Percentiles rank a stretch among this genome's conserved stretches.
Conservation (phyloP, 2,329 filamentous ascomycete species). For the Aphanocladium album region DNA sequence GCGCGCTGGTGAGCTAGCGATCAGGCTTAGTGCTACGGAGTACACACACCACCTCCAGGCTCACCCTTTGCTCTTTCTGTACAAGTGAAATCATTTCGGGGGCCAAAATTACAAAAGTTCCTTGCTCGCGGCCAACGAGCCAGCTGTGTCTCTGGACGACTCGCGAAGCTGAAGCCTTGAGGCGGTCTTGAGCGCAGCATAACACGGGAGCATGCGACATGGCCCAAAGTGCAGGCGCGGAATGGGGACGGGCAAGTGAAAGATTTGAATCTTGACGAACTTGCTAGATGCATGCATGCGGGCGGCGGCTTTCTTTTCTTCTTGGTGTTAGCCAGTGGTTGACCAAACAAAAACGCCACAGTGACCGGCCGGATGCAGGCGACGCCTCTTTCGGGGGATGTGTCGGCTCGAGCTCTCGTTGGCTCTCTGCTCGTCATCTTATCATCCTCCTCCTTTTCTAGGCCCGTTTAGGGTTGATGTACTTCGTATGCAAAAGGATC, state of each 20-base stretch:
- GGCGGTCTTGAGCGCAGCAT: neutral
- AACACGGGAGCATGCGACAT: no score
- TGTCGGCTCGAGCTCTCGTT: neutral
- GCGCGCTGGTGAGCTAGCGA: neutral
- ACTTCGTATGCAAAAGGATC: constrained; percentile 9
- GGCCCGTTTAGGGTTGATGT: neutral
- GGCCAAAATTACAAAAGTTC: neutral
- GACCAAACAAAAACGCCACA: neutral
- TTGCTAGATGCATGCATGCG: neutral
- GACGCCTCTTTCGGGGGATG: neutral
- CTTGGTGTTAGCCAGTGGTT: neutral
- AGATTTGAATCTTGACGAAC: neutral
- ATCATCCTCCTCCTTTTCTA: neutral
- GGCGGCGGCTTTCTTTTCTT: neutral
- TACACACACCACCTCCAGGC: neutral
- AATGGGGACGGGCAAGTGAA: no score
- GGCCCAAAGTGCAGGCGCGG: no score
- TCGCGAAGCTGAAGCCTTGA: no score
- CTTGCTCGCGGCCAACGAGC: neutral
- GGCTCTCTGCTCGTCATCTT: neutral
- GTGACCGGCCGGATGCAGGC: neutral
- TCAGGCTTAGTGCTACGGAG: neutral
- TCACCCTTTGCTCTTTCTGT: neutral
- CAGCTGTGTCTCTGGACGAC: no score
- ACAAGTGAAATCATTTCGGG: neutral